Evolutionary conservation across 73 alveolate genomes (phyloP), one percentile per base, ranked within the genome.

Genomic region (Tetrahymena elliotti): DNA sequence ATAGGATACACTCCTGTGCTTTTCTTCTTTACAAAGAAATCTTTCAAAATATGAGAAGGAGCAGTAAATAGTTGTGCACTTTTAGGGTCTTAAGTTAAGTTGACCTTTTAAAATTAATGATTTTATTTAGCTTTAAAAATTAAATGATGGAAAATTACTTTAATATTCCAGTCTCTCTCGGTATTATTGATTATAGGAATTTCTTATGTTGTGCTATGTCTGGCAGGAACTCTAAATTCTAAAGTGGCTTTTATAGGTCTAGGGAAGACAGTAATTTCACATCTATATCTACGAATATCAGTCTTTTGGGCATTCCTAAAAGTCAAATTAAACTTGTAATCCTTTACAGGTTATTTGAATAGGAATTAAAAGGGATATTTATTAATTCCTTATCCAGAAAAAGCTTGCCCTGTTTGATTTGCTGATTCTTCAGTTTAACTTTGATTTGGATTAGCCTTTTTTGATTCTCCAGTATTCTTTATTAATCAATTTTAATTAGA

Each of bases 151-250:
- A 99, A 96, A 94, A 95, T 97, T 0, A 98, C 99, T 93, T 98
- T 98, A 82, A 99, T 99, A 35, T 94, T 84, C 99, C 99, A 99
- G 93, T 99, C 99, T 93, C 98, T 96, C 36, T 98, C 99, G 34
- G 99, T 96, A 95, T 98, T 97, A 96, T 99, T 99, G 84, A 98
- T 99, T 22, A 99, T 99, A 22, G 99, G 99, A 92, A 99, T 98
- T 84, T 99, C 99, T 96, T 99, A 98, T 18, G 97, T 98, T 38
- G 98, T 98, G 3, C 95, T 94, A 34, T 99, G 99, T 96, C 99
- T 96, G 7, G 99, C 99, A 39, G 99, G 99, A 35, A 99, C 99
- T 93, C 97, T 98, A 96, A 99, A 98, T 94, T 99, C 99, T 31
- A 99, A 94, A 84, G 98, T 96, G 16, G 99, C 99, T 95, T 98